phyloP scores from a whole-genome alignment of 2,329 filamentous ascomycete species.

The Coniella vitis region DNA sequence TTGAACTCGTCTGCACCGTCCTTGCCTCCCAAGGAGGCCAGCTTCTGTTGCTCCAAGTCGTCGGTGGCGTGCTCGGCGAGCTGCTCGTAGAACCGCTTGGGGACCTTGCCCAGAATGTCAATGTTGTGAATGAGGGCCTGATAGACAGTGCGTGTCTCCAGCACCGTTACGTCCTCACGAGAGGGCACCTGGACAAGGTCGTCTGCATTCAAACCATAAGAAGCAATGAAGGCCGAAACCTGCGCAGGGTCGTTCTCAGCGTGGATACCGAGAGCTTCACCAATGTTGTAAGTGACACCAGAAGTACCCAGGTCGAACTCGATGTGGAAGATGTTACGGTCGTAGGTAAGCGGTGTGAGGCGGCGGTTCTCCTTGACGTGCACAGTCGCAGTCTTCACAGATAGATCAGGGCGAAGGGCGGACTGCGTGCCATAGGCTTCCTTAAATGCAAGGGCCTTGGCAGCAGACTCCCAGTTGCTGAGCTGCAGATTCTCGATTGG shows the following conservation, averaged over 20 bases:
- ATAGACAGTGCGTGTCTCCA: conserved; percentile 88
- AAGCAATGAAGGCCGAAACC: conserved; percentile 78
- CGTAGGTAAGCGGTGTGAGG: conserved; percentile 79
- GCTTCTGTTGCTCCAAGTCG: conserved; percentile 71
- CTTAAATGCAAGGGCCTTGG: conserved; percentile 87
- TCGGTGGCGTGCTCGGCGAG: conserved; percentile 82
- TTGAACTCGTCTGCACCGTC: conserved; percentile 89
- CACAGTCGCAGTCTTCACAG: conserved; percentile 79
- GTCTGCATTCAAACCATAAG: conserved; percentile 76
- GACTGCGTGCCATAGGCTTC: conserved; percentile 77
- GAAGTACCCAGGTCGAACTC: conserved; percentile 93
- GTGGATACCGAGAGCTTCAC: conserved; percentile 93
- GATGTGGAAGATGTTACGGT: conserved; percentile 99
- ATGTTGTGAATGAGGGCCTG: conserved; percentile 88
- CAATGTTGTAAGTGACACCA: conserved; percentile 92
- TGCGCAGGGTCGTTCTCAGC: conserved; percentile 81
- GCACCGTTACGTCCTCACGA: conserved; percentile 64
- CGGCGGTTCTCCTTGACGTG: conserved; percentile 93
- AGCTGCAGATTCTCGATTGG: conserved; percentile 58
- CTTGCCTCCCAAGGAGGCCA: conserved; percentile 67
- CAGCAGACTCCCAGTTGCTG: conserved; percentile 73
- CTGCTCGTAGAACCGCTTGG: conserved; percentile 95
- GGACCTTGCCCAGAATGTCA: conserved; percentile 93
- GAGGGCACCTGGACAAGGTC: conserved; percentile 88
- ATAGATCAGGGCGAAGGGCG: conserved; percentile 74